These are phyloP conservation scores for Fusarium pilosicola DNA, from an alignment of 2,329 filamentous ascomycete genomes.

Conservation along the genomic window DNA sequence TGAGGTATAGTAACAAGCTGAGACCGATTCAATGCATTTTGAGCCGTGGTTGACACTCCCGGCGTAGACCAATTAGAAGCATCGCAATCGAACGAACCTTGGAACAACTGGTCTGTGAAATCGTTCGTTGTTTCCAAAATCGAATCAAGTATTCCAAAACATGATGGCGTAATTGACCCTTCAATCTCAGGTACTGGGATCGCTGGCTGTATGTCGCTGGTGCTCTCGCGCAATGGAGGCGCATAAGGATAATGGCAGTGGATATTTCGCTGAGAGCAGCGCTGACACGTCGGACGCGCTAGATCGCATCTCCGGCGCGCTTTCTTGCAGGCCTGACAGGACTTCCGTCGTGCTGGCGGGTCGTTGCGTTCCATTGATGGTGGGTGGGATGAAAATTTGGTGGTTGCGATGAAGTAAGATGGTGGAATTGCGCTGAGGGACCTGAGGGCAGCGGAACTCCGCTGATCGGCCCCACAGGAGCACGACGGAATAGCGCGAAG, in stretches of 20 bases:
- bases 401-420: neutral
- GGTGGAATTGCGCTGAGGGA: neutral
- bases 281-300: neutral
- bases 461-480: neutral
- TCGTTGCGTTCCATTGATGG: neutral
- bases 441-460: neutral
- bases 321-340: neutral
- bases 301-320: conserved; percentile 1
- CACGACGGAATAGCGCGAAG: neutral
- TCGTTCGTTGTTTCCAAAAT: neutral
- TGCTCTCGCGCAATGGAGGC: neutral
- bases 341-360: neutral
- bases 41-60: neutral
- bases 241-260: neutral
- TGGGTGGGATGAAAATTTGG: neutral
- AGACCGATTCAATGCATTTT: neutral
- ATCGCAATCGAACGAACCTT: neutral
- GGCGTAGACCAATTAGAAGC: neutral
- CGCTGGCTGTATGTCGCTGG: rapidly evolving
- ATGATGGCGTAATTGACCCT: rapidly evolving
- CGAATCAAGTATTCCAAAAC: neutral
- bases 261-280: neutral
- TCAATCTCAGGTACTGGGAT: rapidly evolving
- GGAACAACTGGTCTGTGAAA: neutral
- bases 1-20: neutral